Evolutionary conservation across 352 stramenopile species (phyloP), one percentile per base, ranked within the genome.

Genomic region (Phytophthora litchii): DNA sequence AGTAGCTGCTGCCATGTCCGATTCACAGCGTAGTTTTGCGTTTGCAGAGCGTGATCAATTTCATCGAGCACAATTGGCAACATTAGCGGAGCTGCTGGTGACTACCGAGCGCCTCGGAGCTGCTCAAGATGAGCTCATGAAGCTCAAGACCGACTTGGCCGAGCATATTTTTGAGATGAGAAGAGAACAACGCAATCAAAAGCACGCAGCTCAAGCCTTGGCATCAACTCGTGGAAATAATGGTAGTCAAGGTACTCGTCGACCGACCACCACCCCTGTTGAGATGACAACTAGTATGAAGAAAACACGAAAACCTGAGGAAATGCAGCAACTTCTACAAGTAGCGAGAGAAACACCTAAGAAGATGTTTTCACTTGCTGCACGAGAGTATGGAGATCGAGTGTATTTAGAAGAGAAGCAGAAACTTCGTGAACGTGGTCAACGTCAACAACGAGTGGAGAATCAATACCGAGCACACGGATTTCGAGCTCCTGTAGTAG

Each of bases 101-200:
- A 47, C 69, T 1, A 80, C 72, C 0, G 76, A 80, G 20, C 72
- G 78, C 0, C 71, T 92, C 10, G 68, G 71, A 17, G 67, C 46
- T 0, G 63, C 78, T 1, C 66, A 89, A 51, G 34, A 80, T 0
- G 82, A 90, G 53, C 72, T 89, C 36, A 80, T 78, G 74, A 60
- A 23, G 25, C 67, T 92, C 32, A 80, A 81, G 13, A 82, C 70
- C 12, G 78, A 88, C 34, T 51, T 89, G 20, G 77, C 70, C 5
- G 82, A 92, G 43, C 70, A 86, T 37, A 86, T 89, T 49, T 88
- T 86, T 54, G 78, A 87, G 12, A 86, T 78, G 57, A 76, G 72
- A 17, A 61, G 74, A 5, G 74, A 80, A n/a, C 62, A 82, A 13
- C 69, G 73, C 17, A 64, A 48, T 19, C 48, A 84, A 23, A 75